Percentiles rank a stretch among this genome's conserved stretches.
phyloP scores from a whole-genome alignment of 257 asterid species.

The Agastache rugosa region DNA sequence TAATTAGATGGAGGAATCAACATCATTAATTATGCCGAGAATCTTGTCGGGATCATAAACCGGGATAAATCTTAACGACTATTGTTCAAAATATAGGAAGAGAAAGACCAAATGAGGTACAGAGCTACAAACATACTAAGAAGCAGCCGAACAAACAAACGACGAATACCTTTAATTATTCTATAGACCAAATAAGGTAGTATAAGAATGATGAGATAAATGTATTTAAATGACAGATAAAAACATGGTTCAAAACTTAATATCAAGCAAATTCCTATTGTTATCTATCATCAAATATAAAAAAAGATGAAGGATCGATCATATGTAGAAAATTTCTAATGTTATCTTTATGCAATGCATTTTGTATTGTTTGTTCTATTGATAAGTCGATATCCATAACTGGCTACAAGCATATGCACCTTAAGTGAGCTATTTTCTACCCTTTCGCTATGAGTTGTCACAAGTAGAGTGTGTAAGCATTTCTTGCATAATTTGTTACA shows the following conservation, averaged over 20 bases:
- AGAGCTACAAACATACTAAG: neutral
- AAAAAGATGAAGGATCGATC: neutral
- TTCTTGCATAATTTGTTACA: neutral
- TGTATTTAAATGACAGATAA: neutral
- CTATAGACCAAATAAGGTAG: neutral
- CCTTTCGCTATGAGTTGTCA: neutral
- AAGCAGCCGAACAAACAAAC: neutral
- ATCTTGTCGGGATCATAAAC: neutral
- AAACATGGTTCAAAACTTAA: neutral
- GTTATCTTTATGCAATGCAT: slow-evolving; percentile 11
- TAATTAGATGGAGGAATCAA: neutral
- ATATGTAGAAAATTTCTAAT: neutral
- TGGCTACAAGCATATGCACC: neutral
- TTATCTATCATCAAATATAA: slow-evolving; percentile 5
- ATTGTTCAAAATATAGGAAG: neutral
- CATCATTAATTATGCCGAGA: neutral
- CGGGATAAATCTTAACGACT: neutral
- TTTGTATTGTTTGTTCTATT: neutral
- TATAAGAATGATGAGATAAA: neutral
- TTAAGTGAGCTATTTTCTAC: neutral
- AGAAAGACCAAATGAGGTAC: neutral
- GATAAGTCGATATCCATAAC: neutral
- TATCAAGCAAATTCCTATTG: neutral
- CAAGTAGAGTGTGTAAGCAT: neutral
- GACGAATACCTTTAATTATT: too few species aligned